Evolutionary conservation across 2,329 filamentous ascomycete genomes (phyloP).

Genomic region (Apiospora arundinis): DNA sequence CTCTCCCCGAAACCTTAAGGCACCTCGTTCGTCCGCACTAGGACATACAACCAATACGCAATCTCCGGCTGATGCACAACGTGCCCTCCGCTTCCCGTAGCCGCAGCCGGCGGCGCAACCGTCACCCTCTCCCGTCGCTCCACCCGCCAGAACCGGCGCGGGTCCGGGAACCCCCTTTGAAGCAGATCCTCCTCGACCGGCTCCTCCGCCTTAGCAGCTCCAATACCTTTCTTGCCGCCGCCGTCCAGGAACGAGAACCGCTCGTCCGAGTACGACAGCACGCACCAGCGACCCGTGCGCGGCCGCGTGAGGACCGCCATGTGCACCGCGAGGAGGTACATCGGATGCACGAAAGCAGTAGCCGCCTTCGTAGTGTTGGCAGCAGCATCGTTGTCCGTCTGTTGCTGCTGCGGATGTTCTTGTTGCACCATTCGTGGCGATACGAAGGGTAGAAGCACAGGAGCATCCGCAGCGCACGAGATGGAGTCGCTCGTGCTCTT

Average conservation of each 20-base stretch:
- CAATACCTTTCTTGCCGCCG: too few species aligned
- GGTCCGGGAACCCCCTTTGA: slow-evolving; percentile 14
- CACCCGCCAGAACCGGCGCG: slow-evolving; percentile 20
- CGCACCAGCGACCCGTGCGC: slow-evolving; percentile 17
- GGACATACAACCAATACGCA: slow-evolving; percentile 21
- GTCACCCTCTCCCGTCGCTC: slow-evolving; percentile 17
- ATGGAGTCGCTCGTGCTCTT: slow-evolving; percentile 24
- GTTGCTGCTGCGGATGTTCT: not conserved
- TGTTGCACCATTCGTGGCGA: not conserved
- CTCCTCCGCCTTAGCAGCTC: too few species aligned
- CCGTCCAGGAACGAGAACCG: slow-evolving; percentile 18
- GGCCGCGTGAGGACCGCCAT: slow-evolving; percentile 19
- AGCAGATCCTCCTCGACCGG: not conserved
- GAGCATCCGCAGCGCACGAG: slow-evolving; percentile 11
- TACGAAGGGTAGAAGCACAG: not conserved
- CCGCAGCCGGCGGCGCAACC: not conserved
- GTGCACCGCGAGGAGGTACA: slow-evolving; percentile 21
- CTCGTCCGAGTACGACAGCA: slow-evolving; percentile 21
- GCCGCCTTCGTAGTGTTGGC: too few species aligned
- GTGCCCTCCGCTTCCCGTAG: not conserved
- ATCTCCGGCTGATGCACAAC: slow-evolving; percentile 20
- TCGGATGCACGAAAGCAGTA: not conserved
- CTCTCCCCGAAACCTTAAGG: not conserved
- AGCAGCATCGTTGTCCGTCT: not conserved
- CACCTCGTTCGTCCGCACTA: slow-evolving; percentile 2